Base-by-base conservation (phyloP, 2,329 filamentous ascomycete species). In the Cercospora sp. region DNA sequence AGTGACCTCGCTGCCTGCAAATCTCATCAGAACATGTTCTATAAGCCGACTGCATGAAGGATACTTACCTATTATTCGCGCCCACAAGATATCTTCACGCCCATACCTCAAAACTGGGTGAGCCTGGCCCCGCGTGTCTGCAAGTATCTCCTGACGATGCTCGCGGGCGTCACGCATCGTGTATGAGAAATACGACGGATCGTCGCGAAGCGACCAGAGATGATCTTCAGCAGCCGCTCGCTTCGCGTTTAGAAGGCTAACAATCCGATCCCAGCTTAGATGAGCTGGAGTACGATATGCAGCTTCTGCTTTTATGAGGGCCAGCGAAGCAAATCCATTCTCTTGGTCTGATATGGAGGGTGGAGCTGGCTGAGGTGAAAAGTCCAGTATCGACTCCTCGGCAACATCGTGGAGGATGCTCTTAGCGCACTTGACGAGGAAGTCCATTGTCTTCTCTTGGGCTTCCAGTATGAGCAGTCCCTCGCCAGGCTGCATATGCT, bases 381-480 rank as follows among this genome's bases (percentile, higher is more conserved):
- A 9, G 3, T 40, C 37, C 32, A 65, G 18, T 6, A 67, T 5
- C n/a, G 16, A 30, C 2, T 60, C 45, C 12, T 53, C 49, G 10
- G 49, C 1, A 7, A 70, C 12, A 16, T 68, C 68, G 55, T 70
- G 66, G 6, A 70, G 21, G 13, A 70, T 68, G 7, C 26, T 28
- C 34, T 53, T 57, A 3, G 37, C 58, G 37, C 68, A 70, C 8
- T 53, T 61, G 34, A 45, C 34, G 0, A 61, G 13, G 34, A 61
- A 61, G 4, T 37, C 58, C 32, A 61, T 34, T 5, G 45, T 70
- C 37, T 18, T 37, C 5, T 68, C 55, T 30, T 68, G 66, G 37
- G 34, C 13, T n/a, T 68, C 63, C 3, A 70, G 45, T 5, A 70
- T 53, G n/a, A 68, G 57, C 3, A 70, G 59, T 26, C 62, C 68